Percentiles rank a stretch among this genome's conserved stretches.
Evolutionary conservation across 177 flowering plant species (phyloP).

Genomic region (Telopea speciosissima): DNA sequence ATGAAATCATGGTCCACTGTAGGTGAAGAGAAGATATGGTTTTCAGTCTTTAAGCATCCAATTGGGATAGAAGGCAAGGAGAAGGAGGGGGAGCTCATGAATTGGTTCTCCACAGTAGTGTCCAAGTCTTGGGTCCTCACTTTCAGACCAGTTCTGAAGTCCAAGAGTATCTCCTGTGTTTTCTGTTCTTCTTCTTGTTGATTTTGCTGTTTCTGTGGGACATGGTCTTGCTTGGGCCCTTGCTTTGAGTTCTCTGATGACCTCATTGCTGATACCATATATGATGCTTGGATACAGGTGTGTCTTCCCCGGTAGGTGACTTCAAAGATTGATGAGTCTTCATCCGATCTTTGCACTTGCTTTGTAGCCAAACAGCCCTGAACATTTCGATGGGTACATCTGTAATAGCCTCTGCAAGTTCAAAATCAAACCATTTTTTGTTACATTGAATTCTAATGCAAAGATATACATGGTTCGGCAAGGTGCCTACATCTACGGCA

Average conservation of each 20-base stretch:
- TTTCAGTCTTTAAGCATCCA: conserved; percentile 19
- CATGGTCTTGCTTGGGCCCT: background rate
- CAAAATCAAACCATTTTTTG: no score
- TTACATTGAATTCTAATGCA: no score
- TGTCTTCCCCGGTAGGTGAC: conserved; percentile 68
- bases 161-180: conserved; percentile 23
- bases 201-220: conserved; percentile 8
- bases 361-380: conserved; percentile 74
- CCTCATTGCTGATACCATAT: background rate
- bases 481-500: no score
- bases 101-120: conserved; percentile 15
- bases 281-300: conserved; percentile 45
- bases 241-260: conserved; percentile 5
- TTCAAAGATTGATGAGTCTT: conserved; percentile 47
- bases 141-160: conserved; percentile 35
- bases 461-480: no score
- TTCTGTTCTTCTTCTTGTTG: conserved; percentile 7
- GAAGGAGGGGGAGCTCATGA: conserved; percentile 25
- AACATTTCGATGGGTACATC: conserved; percentile 59
- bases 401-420: conserved; percentile 58
- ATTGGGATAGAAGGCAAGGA: conserved; percentile 39
- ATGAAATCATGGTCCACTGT: conserved; percentile 19
- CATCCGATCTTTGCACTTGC: conserved; percentile 77
- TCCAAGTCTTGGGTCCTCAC: conserved; percentile 40
- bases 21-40: conserved; percentile 18